A percentile compares a stretch with the other conserved stretches of the same genome.
Evolutionary conservation across 306 rosid genomes (phyloP).

Genomic region (Canavalia ensiformis): DNA sequence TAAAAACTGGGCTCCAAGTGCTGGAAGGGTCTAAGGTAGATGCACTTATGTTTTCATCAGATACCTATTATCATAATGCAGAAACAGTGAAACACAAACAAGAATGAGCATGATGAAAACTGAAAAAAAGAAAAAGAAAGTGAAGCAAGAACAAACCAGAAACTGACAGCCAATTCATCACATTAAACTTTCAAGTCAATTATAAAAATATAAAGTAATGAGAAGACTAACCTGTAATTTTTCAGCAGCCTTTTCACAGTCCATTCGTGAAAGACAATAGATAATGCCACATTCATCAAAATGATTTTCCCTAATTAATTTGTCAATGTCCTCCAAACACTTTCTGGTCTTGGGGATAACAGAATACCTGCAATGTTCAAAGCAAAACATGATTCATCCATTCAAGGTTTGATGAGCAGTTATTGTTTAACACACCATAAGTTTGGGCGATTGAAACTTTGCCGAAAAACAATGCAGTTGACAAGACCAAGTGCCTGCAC

Average conservation of each 20-base stretch:
- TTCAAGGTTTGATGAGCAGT: conserved; percentile 28
- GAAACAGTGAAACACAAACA: conserved; percentile 36
- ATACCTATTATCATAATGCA: conserved; percentile 21
- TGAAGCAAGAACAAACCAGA: conserved; percentile 38
- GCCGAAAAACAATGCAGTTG: conserved; percentile 92
- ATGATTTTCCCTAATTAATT: conserved; percentile 84
- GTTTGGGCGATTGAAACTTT: conserved; percentile 99
- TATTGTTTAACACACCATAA: conserved; percentile 61
- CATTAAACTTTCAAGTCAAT: conserved; percentile 37
- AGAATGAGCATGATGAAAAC: conserved; percentile 22
- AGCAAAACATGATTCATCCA: conserved; percentile 41
- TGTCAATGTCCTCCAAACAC: conserved; percentile 92
- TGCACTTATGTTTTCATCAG: conserved; percentile 20
- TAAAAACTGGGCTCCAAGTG: conserved; percentile 18
- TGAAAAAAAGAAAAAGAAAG: conserved; percentile 3
- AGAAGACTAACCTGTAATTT: conserved; percentile 82
- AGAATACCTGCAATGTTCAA: conserved; percentile 73
- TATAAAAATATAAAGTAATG: conserved; percentile 14
- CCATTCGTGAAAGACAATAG: conserved; percentile 98
- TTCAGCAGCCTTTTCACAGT: conserved; percentile 97
- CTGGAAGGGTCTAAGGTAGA: conserved; percentile 29
- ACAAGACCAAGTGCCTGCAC: conserved; percentile 98
- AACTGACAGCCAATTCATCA: conserved; percentile 14
- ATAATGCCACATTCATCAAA: conserved; percentile 95
- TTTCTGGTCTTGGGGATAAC: conserved; percentile 91